Evolutionary conservation across 1,284 basidiomycete genomes (phyloP).

Genomic region (Malassezia japonica): DNA sequence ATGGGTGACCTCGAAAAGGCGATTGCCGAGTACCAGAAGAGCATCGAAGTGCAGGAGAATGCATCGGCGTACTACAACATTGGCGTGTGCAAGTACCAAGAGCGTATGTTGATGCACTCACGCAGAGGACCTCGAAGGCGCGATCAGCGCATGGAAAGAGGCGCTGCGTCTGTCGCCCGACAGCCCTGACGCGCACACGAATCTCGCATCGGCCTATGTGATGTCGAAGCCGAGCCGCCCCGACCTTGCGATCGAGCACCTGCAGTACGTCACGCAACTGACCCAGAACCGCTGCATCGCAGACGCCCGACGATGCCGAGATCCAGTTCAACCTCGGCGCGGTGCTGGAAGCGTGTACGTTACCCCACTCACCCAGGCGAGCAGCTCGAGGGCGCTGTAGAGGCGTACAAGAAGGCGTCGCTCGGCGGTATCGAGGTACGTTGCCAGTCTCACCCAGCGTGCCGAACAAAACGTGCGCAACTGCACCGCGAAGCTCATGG

Average conservation of each 20-base stretch:
- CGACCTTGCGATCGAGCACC: conserved; percentile 78
- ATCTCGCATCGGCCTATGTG: conserved; percentile 87
- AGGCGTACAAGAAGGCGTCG: conserved; percentile 68
- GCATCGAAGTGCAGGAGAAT: conserved; percentile 68
- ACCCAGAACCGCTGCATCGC: conserved; percentile 66
- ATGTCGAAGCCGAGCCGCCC: conserved; percentile 73
- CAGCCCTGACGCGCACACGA: conserved; percentile 83
- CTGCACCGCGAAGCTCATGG: conserved; percentile 56
- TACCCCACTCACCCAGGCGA: conserved; percentile 49
- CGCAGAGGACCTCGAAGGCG: conserved; percentile 21
- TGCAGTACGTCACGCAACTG: conserved; percentile 57
- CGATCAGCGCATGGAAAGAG: conserved; percentile 34
- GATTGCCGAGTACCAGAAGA: conserved; percentile 64
- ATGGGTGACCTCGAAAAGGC: conserved; percentile 77
- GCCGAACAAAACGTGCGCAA: conserved; percentile 77
- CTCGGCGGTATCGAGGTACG: conserved; percentile 62
- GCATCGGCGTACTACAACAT: conserved; percentile 77
- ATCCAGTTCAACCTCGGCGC: conserved; percentile 88
- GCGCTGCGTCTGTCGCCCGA: conserved; percentile 61
- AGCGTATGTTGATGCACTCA: conserved; percentile 56
- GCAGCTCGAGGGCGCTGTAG: conserved; percentile 66
- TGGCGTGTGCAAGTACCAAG: conserved; percentile 77
- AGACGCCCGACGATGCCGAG: conserved; percentile 84
- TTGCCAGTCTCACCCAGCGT: conserved; percentile 35
- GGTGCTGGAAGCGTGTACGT: conserved; percentile 71